phyloP scores from a whole-genome alignment of 345 rosid genomes.

The Salix udensis region DNA sequence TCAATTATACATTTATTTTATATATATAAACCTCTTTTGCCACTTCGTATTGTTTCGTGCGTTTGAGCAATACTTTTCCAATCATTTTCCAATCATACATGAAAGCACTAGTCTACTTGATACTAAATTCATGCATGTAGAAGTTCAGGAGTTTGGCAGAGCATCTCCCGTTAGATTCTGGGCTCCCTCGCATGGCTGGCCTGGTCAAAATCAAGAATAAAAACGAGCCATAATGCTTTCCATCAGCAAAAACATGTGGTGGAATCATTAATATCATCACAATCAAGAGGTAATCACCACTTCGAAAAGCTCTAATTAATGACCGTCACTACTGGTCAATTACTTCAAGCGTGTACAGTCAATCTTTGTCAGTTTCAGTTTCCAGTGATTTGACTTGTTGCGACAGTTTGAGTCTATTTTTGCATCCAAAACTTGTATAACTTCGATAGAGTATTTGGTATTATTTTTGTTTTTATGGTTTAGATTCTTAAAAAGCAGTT shows the following conservation, averaged over 20 bases:
- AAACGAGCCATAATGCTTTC: neutral
- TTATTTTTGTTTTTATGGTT: too few species aligned
- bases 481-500: too few species aligned
- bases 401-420: too few species aligned
- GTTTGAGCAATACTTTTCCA: neutral
- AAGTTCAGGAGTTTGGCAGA: neutral
- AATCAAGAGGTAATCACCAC: too few species aligned
- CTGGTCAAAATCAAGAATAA: neutral
- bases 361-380: too few species aligned
- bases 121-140: neutral
- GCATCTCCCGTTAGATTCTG: neutral
- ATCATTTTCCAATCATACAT: neutral
- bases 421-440: too few species aligned
- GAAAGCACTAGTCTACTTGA: neutral
- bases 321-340: too few species aligned
- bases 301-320: too few species aligned
- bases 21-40: neutral
- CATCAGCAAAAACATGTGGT: neutral
- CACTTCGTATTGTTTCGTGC: neutral
- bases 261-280: neutral
- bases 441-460: too few species aligned
- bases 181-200: neutral
- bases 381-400: too few species aligned
- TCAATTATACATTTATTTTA: neutral
- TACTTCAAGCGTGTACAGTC: too few species aligned